phyloP scores from a whole-genome alignment of 1,284 basidiomycete genomes.

The Athelia sp. region DNA sequence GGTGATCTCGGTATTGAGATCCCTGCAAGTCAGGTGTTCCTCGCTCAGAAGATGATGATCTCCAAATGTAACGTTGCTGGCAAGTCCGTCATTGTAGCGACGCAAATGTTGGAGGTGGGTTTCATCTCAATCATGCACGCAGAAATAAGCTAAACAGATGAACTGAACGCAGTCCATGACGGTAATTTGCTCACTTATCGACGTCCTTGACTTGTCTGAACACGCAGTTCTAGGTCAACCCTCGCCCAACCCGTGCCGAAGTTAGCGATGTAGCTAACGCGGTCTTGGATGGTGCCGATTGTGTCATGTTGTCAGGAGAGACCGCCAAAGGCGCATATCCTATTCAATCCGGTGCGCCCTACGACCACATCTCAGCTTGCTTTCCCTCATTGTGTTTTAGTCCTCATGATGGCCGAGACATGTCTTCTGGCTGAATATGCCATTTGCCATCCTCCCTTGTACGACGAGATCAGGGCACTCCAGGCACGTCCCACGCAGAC shows the following conservation, averaged over 20 bases:
- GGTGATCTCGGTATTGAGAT: slow-evolving; percentile 98
- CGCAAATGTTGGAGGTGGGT: slow-evolving; percentile 96
- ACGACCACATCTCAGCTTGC: background rate
- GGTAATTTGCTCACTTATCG: slow-evolving; percentile 31
- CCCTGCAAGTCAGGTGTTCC: slow-evolving; percentile 94
- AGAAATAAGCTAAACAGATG: slow-evolving; percentile 11
- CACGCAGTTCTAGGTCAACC: slow-evolving; percentile 71
- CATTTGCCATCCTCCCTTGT: slow-evolving; percentile 89
- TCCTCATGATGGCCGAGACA: slow-evolving; percentile 98
- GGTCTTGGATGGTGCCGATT: slow-evolving; percentile 94
- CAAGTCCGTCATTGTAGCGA: slow-evolving; percentile 98
- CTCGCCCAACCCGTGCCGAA: slow-evolving; percentile 93
- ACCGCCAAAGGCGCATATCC: slow-evolving; percentile 96
- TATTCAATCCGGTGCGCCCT: slow-evolving; percentile 78
- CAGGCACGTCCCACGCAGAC: slow-evolving; percentile 88
- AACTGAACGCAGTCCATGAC: slow-evolving; percentile 80
- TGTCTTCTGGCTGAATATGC: slow-evolving; percentile 92
- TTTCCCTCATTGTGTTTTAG: slow-evolving; percentile 30
- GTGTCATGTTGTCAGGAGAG: slow-evolving; percentile 98
- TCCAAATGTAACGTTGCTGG: slow-evolving; percentile 95
- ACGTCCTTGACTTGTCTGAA: background rate
- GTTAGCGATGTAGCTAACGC: slow-evolving; percentile 98
- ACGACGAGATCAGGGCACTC: slow-evolving; percentile 79
- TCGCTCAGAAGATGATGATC: slow-evolving; percentile 99
- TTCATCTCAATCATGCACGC: slow-evolving; percentile 5